Base-by-base conservation (phyloP, 2,329 filamentous ascomycete species). In the Knoxdaviesia proteae region DNA sequence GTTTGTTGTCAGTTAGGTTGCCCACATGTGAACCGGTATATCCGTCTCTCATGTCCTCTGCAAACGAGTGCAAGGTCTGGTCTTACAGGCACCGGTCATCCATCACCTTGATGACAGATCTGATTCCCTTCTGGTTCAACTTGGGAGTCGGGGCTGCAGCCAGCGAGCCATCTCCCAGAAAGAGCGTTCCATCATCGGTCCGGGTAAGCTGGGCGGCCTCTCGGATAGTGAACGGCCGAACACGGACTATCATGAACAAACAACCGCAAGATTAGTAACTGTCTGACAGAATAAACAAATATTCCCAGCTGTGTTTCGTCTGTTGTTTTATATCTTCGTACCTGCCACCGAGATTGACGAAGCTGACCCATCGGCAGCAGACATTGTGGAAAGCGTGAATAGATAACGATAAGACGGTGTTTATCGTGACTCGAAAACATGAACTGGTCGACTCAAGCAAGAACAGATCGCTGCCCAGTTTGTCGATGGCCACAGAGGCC, bases 81-180 rank as follows among this genome's bases (percentile, higher is more conserved):
- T 69, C 84, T 51, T 71, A 96, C 90, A 98, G 64, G 64, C 90
- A 96, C 54, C 83, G 82, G 56, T 94, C 87, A 56, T 98, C 92
- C 42, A 98, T 73, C 20, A 98, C 87, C 61, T 94, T 96, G 62
- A 98, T 82, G 42, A 98, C 86, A 1, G 84, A 78, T 52, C 87
- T 72, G 44, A 98, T 77, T 6, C 92, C 90, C 53, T 87, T 86
- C 51, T 83, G 77, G 47, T 80, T 75, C 33, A 94, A 70, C 56
- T 88, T 93, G 1, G 87, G 87, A 1, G 84, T 72, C 1, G 88
- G 86, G 9, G 72, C 78, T 39, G 75, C 81, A n/a, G 90, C 90
- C 44, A 98, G 69, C 11, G 88, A 96, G 46, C 90, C 90, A 58
- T 98, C 90, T 47, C 90, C 90, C n/a, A 98, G 72, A 56, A 98